phyloP scores from a whole-genome alignment of 2,329 filamentous ascomycete species.

The Davidsoniella neocaledoniae region DNA sequence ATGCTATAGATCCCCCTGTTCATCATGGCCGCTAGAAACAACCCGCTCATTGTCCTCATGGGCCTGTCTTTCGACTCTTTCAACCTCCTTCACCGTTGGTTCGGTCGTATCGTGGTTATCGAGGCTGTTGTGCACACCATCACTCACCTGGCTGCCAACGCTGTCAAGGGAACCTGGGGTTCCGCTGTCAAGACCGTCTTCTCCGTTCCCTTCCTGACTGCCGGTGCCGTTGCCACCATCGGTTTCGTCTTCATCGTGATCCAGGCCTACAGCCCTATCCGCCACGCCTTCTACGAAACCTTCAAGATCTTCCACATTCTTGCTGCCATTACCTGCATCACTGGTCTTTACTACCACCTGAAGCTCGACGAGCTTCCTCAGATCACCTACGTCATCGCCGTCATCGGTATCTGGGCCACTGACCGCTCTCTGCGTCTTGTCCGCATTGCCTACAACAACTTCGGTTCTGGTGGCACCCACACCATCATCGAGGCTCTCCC shows the following conservation, averaged over 20 bases:
- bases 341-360: slow-evolving; percentile 51
- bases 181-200: slow-evolving; percentile 3
- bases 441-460: slow-evolving; percentile 46
- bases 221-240: slow-evolving; percentile 22
- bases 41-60: slow-evolving; percentile 67
- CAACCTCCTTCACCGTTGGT: slow-evolving; percentile 59
- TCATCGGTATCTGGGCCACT: slow-evolving; percentile 48
- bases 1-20: slow-evolving; percentile 43
- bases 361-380: slow-evolving; percentile 37
- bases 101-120: slow-evolving; percentile 55
- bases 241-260: slow-evolving; percentile 47
- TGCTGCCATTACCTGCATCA: slow-evolving; percentile 40
- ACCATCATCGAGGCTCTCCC: slow-evolving; percentile 60
- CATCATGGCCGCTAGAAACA: slow-evolving; percentile 81
- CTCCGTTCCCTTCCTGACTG: slow-evolving; percentile 7
- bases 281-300: slow-evolving; percentile 65
- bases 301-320: slow-evolving; percentile 60
- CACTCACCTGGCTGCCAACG: slow-evolving; percentile 11
- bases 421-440: slow-evolving; percentile 46
- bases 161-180: slow-evolving; percentile 1
- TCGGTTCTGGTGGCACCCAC: slow-evolving; percentile 48
- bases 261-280: slow-evolving; percentile 52
- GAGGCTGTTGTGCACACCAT: slow-evolving; percentile 53
- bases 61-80: slow-evolving; percentile 92
- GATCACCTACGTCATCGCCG: slow-evolving; percentile 41